Percentiles rank a stretch among this genome's conserved stretches.
These are phyloP conservation scores for Taphrina pruni DNA, from an alignment of 1,139 yeast genomes.

Conservation along the genomic window DNA sequence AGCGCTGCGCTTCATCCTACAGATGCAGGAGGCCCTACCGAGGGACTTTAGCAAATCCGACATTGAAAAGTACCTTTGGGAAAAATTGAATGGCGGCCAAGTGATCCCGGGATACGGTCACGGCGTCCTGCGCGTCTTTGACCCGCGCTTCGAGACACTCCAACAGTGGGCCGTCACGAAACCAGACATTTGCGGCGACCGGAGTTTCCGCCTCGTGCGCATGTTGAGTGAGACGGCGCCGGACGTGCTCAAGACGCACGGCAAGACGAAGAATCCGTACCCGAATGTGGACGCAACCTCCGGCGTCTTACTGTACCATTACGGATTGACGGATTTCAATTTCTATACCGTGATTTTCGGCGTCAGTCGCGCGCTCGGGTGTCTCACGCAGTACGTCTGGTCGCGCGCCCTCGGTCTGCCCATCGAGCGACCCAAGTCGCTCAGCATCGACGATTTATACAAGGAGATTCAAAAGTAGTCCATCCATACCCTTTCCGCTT, in stretches of 20 bases:
- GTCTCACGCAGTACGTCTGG: constrained; percentile 81
- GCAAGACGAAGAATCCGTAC: constrained; percentile 68
- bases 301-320: constrained; percentile 64
- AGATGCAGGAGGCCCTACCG: constrained; percentile 79
- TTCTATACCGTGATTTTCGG: constrained; percentile 68
- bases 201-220: constrained; percentile 88
- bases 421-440: constrained; percentile 89
- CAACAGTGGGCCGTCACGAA: constrained; percentile 77
- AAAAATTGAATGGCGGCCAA: constrained; percentile 87
- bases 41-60: constrained; percentile 74
- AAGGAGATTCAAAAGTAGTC: constrained; percentile 25
- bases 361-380: constrained; percentile 65
- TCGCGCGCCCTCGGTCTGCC: constrained; percentile 96
- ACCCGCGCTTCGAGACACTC: constrained; percentile 97
- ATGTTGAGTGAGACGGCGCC: constrained; percentile 63
- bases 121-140: constrained; percentile 96
- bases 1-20: constrained; percentile 92
- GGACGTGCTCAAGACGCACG: constrained; percentile 61
- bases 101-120: constrained; percentile 99
- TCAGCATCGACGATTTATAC: constrained; percentile 38
- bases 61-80: constrained; percentile 93
- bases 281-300: constrained; percentile 69
- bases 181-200: constrained; percentile 82
- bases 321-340: constrained; percentile 62
- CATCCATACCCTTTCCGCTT: too few species aligned